A percentile compares a stretch with the other conserved stretches of the same genome.
Conservation (phyloP, 2,329 filamentous ascomycete genomes). For the Epichloe festucae region DNA sequence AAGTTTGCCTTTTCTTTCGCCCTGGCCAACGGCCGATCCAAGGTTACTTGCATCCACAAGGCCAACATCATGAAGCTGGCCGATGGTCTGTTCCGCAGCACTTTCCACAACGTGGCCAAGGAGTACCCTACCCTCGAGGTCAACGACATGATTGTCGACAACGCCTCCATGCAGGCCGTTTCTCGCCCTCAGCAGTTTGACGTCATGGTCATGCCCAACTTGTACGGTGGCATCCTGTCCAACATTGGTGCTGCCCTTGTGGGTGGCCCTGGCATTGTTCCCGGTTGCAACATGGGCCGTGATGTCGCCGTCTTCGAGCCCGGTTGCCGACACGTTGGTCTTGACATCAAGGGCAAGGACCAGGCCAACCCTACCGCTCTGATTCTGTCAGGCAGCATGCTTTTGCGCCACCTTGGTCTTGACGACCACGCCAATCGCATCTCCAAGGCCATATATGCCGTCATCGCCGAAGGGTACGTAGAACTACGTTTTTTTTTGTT, state of each 20-base stretch:
- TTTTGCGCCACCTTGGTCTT: conserved; percentile 89
- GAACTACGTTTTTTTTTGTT: not conserved
- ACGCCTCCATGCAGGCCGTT: conserved; percentile 98
- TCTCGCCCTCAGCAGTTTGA: conserved; percentile 95
- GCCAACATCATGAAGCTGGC: conserved; percentile 99
- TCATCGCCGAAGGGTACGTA: conserved; percentile 80
- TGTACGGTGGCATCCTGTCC: conserved; percentile 97
- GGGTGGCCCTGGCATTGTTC: conserved; percentile 91
- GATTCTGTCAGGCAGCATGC: conserved; percentile 91
- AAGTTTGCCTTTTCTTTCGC: conserved; percentile 98
- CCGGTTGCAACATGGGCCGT: conserved; percentile 98
- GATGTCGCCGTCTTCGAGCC: conserved; percentile 98
- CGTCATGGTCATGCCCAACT: conserved; percentile 99
- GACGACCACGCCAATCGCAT: conserved; percentile 98
- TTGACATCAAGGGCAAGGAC: conserved; percentile 99
- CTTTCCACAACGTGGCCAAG: conserved; percentile 84
- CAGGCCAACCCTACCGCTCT: conserved; percentile 96
- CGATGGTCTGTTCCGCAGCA: conserved; percentile 96
- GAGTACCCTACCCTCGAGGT: conserved; percentile 92
- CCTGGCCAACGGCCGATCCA: conserved; percentile 96
- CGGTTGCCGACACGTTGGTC: conserved; percentile 95
- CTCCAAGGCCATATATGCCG: conserved; percentile 66
- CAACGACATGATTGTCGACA: conserved; percentile 99
- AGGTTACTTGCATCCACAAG: conserved; percentile 99
- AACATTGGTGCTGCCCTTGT: conserved; percentile 97